Evolutionary conservation across 2,329 filamentous ascomycete species (phyloP).

Genomic region (Coniochaeta sp.): DNA sequence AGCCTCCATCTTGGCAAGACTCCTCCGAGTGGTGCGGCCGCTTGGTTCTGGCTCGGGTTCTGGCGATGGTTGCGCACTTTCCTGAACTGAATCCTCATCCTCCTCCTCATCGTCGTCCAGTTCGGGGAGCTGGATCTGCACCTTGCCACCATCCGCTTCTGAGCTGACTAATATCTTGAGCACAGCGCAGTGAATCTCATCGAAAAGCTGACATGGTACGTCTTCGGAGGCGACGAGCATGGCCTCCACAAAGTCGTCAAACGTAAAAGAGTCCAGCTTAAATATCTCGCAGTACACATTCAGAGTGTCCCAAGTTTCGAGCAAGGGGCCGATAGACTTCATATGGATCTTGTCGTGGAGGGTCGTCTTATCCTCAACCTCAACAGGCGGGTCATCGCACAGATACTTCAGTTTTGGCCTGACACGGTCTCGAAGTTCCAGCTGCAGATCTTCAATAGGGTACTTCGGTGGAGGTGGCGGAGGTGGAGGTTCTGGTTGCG

Average conservation of each 20-base stretch:
- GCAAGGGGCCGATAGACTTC: constrained; percentile 73
- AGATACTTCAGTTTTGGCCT: constrained; percentile 75
- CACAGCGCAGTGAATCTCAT: constrained; percentile 86
- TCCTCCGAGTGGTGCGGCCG: constrained; percentile 74
- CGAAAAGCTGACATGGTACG: constrained; percentile 73
- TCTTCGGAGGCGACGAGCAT: constrained; percentile 71
- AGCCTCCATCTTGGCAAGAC: constrained; percentile 72
- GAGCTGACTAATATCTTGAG: constrained; percentile 78
- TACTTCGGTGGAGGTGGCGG: constrained; percentile 69
- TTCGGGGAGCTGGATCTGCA: constrained; percentile 72
- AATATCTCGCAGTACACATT: constrained; percentile 98
- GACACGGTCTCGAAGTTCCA: constrained; percentile 59
- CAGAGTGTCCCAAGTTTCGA: constrained; percentile 93
- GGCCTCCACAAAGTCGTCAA: constrained; percentile 90
- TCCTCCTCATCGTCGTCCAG: constrained; percentile 63
- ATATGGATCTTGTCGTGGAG: constrained; percentile 60
- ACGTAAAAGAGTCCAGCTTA: constrained; percentile 90
- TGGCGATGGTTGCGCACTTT: constrained; percentile 44
- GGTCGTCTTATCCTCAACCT: constrained; percentile 35
- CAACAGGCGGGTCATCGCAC: constrained; percentile 54
- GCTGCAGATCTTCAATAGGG: constrained; percentile 87
- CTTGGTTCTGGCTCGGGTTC: constrained; percentile 63
- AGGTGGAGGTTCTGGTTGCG: constrained; percentile 13
- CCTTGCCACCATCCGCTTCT: constrained; percentile 66
- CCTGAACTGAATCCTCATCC: constrained; percentile 52